A percentile compares a stretch with the other conserved stretches of the same genome.
Conservation (phyloP, 192 early-diverging fungal genomes). For the Backusella mclennaniae region DNA sequence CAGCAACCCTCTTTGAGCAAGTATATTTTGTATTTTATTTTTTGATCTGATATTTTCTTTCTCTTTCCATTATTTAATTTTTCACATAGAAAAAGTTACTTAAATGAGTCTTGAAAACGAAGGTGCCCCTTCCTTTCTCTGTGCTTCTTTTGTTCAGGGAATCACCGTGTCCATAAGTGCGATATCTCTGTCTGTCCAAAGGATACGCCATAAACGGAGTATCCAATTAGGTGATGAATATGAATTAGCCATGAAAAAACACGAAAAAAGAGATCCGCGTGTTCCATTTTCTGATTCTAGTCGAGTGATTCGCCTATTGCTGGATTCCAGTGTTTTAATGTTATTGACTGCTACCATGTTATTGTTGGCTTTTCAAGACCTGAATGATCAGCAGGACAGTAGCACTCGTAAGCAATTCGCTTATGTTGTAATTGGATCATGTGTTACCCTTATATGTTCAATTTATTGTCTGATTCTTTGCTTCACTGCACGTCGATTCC, state of each 20-base stretch:
- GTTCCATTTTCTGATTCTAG: not conserved
- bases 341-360: not conserved
- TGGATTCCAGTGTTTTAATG: not conserved
- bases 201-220: not conserved
- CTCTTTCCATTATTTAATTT: not conserved
- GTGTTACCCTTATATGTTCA: constrained; percentile 14
- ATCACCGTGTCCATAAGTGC: not conserved
- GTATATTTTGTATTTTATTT: not conserved
- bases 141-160: not conserved
- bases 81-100: not conserved
- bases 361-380: not conserved
- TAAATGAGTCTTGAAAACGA: not conserved
- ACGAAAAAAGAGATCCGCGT: not conserved
- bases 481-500: constrained; percentile 18
- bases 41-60: not conserved
- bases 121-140: not conserved
- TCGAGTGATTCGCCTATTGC: not conserved
- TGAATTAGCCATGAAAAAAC: not conserved
- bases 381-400: not conserved
- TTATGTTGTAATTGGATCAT: not conserved
- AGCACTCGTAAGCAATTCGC: not conserved
- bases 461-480: constrained; percentile 19
- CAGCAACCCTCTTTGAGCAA: not conserved
- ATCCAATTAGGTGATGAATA: not conserved
- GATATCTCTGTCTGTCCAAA: not conserved